Base-by-base conservation (phyloP, 2,329 filamentous ascomycete species). In the Verticillium isaacii region DNA sequence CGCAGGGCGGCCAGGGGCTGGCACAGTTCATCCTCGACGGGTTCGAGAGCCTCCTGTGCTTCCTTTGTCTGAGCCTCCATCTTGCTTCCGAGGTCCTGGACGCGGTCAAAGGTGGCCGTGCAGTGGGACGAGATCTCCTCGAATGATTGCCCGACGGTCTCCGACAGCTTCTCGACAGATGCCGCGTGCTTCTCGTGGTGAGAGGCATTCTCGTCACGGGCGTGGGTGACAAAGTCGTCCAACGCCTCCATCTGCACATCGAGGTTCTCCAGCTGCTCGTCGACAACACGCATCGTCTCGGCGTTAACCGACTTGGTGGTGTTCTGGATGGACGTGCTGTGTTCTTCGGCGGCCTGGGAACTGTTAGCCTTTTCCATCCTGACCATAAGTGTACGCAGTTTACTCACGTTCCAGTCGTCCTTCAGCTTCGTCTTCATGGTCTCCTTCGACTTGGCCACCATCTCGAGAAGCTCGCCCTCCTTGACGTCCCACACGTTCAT, bases 241-340 rank as follows among this genome's bases (percentile, higher is more conserved):
- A 99, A 83, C 1, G 92, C 91, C 61, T 88, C 86, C 85, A 99
- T 93, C 74, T 98, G 92, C n/a, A 82, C 84, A 64, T 91, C 89
- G 71, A 99, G 89, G 67, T 96, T 91, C 61, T 85, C 84, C 78
- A 96, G 91, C 76, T 99, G 95, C 62, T 90, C 89, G 70, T 94
- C 91, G 14, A 98, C 93, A 62, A 96, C 94, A 7, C 89, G 89
- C 34, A 97, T 87, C 0, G 94, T 97, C 75, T 96, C 91, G 37
- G 90, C 89, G 67, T 99, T 93, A 1, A 98, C 93, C 2, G 91
- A 91, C 68, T 91, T 90, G 0, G 94, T 93, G 0, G 91, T 91
- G 8, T 85, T 83, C 68, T 94, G 91, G 68, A 99, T 94, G 6
- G 89, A 88, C n/a, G 83, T 87, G 68, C 93, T 96, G 70, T 91